Evolutionary conservation across 2,329 filamentous ascomycete species (phyloP).

Genomic region (Trichoderma asperellum): DNA sequence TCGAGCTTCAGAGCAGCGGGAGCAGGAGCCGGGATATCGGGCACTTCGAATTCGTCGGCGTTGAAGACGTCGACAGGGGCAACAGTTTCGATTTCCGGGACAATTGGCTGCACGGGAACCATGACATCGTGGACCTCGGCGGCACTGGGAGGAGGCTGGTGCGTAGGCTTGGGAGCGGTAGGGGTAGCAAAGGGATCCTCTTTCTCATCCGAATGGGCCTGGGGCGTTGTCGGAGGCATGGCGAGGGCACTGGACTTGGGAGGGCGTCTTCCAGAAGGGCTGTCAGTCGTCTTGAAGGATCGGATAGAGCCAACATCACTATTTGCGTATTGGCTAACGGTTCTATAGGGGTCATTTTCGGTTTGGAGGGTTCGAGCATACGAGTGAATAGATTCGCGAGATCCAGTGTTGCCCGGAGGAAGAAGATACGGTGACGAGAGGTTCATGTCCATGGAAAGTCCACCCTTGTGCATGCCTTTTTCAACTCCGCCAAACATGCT

Average conservation of each 20-base stretch:
- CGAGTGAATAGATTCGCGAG: conserved; percentile 84
- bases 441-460: conserved; percentile 74
- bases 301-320: conserved; percentile 61
- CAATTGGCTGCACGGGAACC: conserved; percentile 41
- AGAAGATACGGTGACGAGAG: conserved; percentile 88
- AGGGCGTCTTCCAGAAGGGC: conserved; percentile 49
- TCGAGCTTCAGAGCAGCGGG: conserved; percentile 38
- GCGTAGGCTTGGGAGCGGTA: conserved; percentile 38
- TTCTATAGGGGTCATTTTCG: conserved; percentile 83
- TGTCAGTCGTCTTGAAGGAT: conserved; percentile 48
- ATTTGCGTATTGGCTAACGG: conserved; percentile 59
- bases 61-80: conserved; percentile 36
- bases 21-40: conserved; percentile 39
- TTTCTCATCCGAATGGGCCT: conserved; percentile 44
- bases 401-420: conserved; percentile 78
- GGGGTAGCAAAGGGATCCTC: conserved; percentile 45
- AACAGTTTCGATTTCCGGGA: conserved; percentile 47
- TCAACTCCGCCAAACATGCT: conserved; percentile 53
- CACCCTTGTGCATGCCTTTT: conserved; percentile 52
- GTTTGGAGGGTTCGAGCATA: conserved; percentile 75
- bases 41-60: conserved; percentile 34
- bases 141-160: conserved; percentile 31
- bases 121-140: conserved; percentile 36
- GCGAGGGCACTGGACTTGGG: conserved; percentile 39
- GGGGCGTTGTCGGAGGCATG: conserved; percentile 22